Conservation (phyloP, 1,139 yeast genomes). For the Chernovozyma sophiae-reginae region DNA sequence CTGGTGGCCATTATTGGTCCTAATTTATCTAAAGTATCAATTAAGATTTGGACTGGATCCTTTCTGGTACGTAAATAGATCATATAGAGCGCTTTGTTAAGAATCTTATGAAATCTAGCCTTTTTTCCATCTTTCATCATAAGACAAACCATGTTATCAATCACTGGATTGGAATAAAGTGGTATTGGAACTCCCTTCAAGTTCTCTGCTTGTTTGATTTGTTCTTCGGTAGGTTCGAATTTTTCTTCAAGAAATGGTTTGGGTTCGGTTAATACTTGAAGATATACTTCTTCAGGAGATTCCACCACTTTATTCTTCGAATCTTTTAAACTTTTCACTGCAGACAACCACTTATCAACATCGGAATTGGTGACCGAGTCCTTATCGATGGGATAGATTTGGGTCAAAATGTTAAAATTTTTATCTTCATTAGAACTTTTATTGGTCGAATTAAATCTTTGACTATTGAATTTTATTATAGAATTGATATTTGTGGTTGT, state of each 20-base stretch:
- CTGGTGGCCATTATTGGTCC: conserved; percentile 83
- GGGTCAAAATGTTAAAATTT: conserved; percentile 21
- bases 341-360: conserved; percentile 63
- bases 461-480: not conserved
- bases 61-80: conserved; percentile 66
- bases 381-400: conserved; percentile 38
- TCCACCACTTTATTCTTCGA: conserved; percentile 26
- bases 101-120: conserved; percentile 68
- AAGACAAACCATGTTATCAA: conserved; percentile 76
- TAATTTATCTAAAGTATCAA: conserved; percentile 70
- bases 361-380: conserved; percentile 47
- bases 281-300: conserved; percentile 43
- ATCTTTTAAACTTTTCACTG: conserved; percentile 53
- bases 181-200: conserved; percentile 59
- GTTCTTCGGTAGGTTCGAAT: conserved; percentile 58
- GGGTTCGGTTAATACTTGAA: conserved; percentile 28
- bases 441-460: not conserved
- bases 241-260: conserved; percentile 33
- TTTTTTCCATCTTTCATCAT: conserved; percentile 94
- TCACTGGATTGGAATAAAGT: conserved; percentile 58
- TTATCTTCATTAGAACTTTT: not conserved
- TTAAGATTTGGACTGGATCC: conserved; percentile 75
- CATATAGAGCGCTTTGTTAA: conserved; percentile 76
- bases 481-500: not conserved
- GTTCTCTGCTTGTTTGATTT: conserved; percentile 49